Conservation (phyloP, 805 yeast species). For the Schizosaccharomyces cryophilus region DNA sequence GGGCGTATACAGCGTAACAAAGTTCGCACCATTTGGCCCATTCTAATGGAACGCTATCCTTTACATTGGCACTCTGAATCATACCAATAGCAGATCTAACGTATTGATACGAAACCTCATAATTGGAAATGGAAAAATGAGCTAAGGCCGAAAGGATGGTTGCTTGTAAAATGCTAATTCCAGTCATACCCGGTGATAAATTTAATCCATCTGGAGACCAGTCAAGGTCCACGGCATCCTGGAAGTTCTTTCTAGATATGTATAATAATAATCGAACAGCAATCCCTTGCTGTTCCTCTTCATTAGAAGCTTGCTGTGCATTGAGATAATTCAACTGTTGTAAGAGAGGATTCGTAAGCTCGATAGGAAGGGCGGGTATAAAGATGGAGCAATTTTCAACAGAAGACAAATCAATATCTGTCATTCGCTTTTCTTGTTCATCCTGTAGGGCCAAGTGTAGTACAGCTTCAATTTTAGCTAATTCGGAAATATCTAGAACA, state of each 20-base stretch:
- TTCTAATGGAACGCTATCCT: neutral
- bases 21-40: neutral
- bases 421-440: neutral
- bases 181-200: neutral
- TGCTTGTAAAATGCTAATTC: neutral
- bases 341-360: neutral
- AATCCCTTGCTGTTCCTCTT: neutral
- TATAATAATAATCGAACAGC: neutral
- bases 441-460: neutral
- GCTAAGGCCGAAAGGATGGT: neutral
- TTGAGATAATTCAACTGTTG: neutral
- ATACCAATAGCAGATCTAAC: neutral
- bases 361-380: neutral
- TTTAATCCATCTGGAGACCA: neutral
- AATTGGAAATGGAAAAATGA: neutral
- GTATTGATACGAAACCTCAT: neutral
- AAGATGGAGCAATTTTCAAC: neutral
- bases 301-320: neutral
- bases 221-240: neutral
- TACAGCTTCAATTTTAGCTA: neutral
- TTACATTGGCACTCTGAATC: neutral
- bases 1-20: neutral
- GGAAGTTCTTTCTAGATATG: neutral
- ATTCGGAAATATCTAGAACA: neutral
- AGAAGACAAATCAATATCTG: neutral